phyloP scores from a whole-genome alignment of 805 yeast species.

The Teunomyces panamensis region DNA sequence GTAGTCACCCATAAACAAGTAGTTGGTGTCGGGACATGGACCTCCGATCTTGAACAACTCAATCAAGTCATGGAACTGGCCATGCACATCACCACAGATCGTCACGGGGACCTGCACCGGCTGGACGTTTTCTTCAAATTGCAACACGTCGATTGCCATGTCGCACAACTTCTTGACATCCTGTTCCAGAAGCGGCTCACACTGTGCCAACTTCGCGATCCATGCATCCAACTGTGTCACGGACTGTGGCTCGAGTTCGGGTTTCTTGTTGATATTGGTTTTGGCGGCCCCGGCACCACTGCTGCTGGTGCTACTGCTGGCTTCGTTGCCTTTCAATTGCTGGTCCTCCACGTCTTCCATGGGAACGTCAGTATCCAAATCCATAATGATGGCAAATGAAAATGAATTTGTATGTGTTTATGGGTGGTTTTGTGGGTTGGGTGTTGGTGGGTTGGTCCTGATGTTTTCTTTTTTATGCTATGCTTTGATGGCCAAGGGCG shows the following conservation, averaged over 20 bases:
- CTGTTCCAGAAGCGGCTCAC: conserved; percentile 78
- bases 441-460: background rate
- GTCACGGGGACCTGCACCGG: conserved; percentile 96
- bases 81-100: conserved; percentile 95
- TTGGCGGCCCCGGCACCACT: background rate
- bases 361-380: conserved; percentile 75
- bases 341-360: conserved; percentile 74
- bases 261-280: conserved; percentile 28
- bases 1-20: conserved; percentile 59
- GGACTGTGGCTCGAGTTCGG: conserved; percentile 31
- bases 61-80: conserved; percentile 93
- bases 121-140: conserved; percentile 90
- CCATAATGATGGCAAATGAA: conserved; percentile 41
- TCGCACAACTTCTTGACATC: conserved; percentile 79
- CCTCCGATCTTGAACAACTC: conserved; percentile 87
- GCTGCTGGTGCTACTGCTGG: conserved; percentile 1
- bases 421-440: background rate
- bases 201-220: conserved; percentile 75
- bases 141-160: conserved; percentile 89
- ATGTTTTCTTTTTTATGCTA: background rate
- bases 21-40: conserved; percentile 50
- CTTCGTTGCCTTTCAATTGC: conserved; percentile 19
- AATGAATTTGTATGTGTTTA: background rate
- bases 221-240: conserved; percentile 78
- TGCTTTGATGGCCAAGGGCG: background rate